Evolutionary conservation across 75 land plant genomes (phyloP).

Genomic region (Pinus taeda): DNA sequence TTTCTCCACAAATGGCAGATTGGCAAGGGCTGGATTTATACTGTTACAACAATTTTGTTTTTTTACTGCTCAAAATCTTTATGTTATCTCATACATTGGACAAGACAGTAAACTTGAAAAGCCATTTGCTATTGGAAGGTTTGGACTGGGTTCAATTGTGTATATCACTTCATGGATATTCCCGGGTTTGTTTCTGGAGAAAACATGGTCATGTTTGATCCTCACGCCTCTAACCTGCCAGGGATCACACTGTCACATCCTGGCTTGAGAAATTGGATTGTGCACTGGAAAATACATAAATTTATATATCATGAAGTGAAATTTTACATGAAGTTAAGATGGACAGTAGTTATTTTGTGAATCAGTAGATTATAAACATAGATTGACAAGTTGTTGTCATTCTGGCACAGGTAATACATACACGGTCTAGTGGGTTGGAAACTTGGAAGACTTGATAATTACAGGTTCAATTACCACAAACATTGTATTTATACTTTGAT

Average conservation of each 20-base stretch:
- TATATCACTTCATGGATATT: slow-evolving; percentile 93
- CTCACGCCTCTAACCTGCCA: slow-evolving; percentile 90
- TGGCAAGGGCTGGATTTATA: slow-evolving; percentile 99
- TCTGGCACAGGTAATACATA: too few species aligned
- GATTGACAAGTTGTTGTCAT: too few species aligned
- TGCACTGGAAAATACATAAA: too few species aligned
- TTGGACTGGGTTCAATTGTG: slow-evolving; percentile 97
- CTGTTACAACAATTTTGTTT: slow-evolving; percentile 81
- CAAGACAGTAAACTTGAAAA: slow-evolving; percentile 97
- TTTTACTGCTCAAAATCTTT: slow-evolving; percentile 83
- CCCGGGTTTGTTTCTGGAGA: slow-evolving; percentile 95
- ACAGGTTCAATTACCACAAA: too few species aligned
- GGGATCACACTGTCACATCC: slow-evolving; percentile 94
- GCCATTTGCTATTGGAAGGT: slow-evolving; percentile 93
- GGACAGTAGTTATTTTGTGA: too few species aligned
- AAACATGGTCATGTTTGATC: slow-evolving; percentile 95
- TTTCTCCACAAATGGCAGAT: slow-evolving; percentile 94
- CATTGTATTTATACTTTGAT: too few species aligned
- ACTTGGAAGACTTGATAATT: too few species aligned
- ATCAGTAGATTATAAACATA: too few species aligned
- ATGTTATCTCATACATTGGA: slow-evolving; percentile 95
- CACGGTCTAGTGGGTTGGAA: too few species aligned
- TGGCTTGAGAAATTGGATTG: slow-evolving; percentile 49
- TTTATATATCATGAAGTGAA: too few species aligned
- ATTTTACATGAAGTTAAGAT: too few species aligned